These are phyloP conservation scores for Ustulina deusta DNA, from an alignment of 2,329 filamentous ascomycete species.

Conservation along the genomic window DNA sequence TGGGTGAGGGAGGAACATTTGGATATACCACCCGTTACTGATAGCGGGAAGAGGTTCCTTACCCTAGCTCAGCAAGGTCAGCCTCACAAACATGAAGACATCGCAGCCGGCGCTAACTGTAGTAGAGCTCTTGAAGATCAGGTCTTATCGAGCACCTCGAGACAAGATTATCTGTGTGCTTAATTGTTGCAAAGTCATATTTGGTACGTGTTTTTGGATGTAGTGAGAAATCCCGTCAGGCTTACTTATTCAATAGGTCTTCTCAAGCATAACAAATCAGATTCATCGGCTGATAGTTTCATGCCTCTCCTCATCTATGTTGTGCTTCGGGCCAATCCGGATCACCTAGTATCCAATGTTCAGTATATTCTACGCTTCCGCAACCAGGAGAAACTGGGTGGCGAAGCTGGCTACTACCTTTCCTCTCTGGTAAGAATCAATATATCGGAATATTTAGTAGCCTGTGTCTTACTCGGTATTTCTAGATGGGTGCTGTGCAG, in stretches of 20 bases:
- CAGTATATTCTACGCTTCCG: constrained; percentile 98
- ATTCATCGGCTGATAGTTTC: constrained; percentile 96
- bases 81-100: constrained; percentile 34
- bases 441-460: constrained; percentile 11
- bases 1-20: constrained; percentile 95
- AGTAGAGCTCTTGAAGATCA: constrained; percentile 93
- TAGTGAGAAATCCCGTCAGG: neutral
- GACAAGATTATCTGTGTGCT: constrained; percentile 99
- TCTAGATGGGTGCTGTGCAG: constrained; percentile 87
- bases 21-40: constrained; percentile 86
- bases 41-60: constrained; percentile 89
- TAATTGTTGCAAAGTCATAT: constrained; percentile 99
- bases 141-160: constrained; percentile 93
- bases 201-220: constrained; percentile 69
- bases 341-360: constrained; percentile 95
- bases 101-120: constrained; percentile 44
- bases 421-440: constrained; percentile 79
- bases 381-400: constrained; percentile 95
- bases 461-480: constrained; percentile 17
- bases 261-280: constrained; percentile 89
- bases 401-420: constrained; percentile 98
- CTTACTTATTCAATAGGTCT: constrained; percentile 67
- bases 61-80: constrained; percentile 87
- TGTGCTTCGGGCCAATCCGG: constrained; percentile 92
- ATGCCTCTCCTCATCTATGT: constrained; percentile 96